Evolutionary conservation across 139 green algal species (phyloP).

Genomic region (Chlamydomonas incerta): DNA sequence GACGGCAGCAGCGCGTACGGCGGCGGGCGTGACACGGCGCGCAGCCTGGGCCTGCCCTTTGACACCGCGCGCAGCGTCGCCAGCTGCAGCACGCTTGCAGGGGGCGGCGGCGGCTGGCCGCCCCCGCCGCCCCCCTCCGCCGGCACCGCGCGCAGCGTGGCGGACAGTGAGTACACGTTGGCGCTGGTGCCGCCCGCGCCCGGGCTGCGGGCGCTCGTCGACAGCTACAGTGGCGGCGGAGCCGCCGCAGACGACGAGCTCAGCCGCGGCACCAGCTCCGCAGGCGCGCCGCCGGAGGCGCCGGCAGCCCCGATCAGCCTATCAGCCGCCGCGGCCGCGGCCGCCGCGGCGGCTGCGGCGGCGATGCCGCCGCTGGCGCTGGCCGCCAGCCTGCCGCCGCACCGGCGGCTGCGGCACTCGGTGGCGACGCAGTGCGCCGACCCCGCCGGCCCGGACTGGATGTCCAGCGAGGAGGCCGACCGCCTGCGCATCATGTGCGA

Average conservation of each 20-base stretch:
- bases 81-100: background rate
- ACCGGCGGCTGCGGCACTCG: conserved; percentile 26
- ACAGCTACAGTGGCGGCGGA: background rate
- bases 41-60: background rate
- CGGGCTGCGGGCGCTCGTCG: background rate
- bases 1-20: no score
- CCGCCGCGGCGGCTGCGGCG: background rate
- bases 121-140: conserved; percentile 15
- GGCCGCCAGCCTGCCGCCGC: background rate
- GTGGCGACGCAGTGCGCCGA: conserved; percentile 29
- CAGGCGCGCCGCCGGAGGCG: no score
- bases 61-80: conserved; percentile 22
- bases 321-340: no score
- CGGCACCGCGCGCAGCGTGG: conserved; percentile 25
- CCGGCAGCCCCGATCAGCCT: no score
- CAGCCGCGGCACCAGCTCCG: background rate
- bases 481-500: conserved; percentile 38
- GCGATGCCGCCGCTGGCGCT: background rate
- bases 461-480: conserved; percentile 29
- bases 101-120: conserved; percentile 1
- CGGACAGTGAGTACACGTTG: conserved; percentile 8
- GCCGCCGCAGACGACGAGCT: background rate
- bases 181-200: background rate
- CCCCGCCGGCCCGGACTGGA: conserved; percentile 32
- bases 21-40: background rate